A percentile compares a stretch with the other conserved stretches of the same genome.
Conservation (phyloP, 1,139 yeast genomes). For the Protomyces inundatus region DNA sequence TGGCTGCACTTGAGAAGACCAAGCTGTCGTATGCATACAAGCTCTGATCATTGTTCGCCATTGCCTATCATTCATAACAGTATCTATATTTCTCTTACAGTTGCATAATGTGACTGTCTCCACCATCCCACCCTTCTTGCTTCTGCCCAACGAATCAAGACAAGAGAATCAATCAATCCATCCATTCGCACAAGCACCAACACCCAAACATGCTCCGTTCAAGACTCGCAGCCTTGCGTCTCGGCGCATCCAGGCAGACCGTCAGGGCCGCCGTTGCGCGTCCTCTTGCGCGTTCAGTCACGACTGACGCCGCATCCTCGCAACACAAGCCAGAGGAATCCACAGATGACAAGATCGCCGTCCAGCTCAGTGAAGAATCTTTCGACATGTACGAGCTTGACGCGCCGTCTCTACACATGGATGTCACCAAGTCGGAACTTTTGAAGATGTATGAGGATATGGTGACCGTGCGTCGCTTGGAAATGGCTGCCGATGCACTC, state of each 20-base stretch:
- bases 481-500: conserved; percentile 96
- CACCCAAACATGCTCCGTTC: neutral
- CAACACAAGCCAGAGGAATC: conserved; percentile 29
- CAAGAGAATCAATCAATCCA: no score
- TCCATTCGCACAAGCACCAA: neutral
- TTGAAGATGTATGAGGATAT: conserved; percentile 91
- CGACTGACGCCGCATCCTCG: conserved; percentile 27
- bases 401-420: conserved; percentile 54
- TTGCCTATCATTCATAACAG: no score
- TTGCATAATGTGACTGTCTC: neutral
- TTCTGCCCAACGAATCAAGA: no score
- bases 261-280: neutral
- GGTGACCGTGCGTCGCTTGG: conserved; percentile 68
- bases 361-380: conserved; percentile 67
- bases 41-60: neutral
- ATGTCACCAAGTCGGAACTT: conserved; percentile 71
- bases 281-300: conserved; percentile 18
- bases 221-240: neutral
- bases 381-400: conserved; percentile 85
- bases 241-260: neutral
- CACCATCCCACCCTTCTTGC: neutral
- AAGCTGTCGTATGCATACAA: neutral
- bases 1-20: conserved; percentile 4
- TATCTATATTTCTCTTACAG: no score
- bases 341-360: conserved; percentile 35